These are phyloP conservation scores for Apodospora peruviana DNA, from an alignment of 495 filamentous ascomycete genomes.

Conservation along the genomic window DNA sequence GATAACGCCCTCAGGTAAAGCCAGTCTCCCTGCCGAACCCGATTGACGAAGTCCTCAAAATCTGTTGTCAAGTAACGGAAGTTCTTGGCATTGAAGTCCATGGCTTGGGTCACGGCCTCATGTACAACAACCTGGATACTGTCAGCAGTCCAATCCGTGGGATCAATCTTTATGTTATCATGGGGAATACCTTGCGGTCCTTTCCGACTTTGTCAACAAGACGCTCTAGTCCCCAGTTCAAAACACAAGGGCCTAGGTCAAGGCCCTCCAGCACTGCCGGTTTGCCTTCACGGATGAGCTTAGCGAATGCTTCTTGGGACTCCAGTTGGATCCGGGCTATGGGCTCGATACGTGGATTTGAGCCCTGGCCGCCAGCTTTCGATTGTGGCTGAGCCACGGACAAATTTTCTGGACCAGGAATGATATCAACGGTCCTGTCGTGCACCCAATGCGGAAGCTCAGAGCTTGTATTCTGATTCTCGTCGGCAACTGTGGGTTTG, in stretches of 20 bases:
- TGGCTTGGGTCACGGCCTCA: slow-evolving; percentile 52
- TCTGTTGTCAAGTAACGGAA: slow-evolving; percentile 66
- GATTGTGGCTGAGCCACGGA: background rate
- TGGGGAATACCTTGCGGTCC: slow-evolving; percentile 51
- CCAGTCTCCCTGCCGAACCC: slow-evolving; percentile 51
- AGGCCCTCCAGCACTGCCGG: slow-evolving; percentile 62
- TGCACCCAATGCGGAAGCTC: slow-evolving; percentile 10
- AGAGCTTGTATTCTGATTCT: background rate
- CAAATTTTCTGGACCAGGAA: slow-evolving; percentile 4
- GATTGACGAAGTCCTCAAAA: slow-evolving; percentile 64
- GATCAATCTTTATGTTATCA: background rate
- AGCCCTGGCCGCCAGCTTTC: background rate
- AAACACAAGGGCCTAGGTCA: slow-evolving; percentile 61
- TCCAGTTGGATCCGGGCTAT: slow-evolving; percentile 49
- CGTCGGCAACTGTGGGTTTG: background rate
- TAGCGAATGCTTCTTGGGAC: slow-evolving; percentile 45
- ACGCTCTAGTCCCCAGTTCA: slow-evolving; percentile 64
- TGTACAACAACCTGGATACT: slow-evolving; percentile 62
- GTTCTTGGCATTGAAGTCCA: slow-evolving; percentile 81
- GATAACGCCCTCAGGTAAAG: slow-evolving; percentile 77
- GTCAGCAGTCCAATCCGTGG: slow-evolving; percentile 7
- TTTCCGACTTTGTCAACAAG: slow-evolving; percentile 58
- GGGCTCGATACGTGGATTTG: slow-evolving; percentile 9
- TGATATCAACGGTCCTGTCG: slow-evolving; percentile 22
- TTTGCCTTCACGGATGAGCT: slow-evolving; percentile 49